phyloP scores from a whole-genome alignment of 495 filamentous ascomycete species.

The Lophiostoma macrostomum region DNA sequence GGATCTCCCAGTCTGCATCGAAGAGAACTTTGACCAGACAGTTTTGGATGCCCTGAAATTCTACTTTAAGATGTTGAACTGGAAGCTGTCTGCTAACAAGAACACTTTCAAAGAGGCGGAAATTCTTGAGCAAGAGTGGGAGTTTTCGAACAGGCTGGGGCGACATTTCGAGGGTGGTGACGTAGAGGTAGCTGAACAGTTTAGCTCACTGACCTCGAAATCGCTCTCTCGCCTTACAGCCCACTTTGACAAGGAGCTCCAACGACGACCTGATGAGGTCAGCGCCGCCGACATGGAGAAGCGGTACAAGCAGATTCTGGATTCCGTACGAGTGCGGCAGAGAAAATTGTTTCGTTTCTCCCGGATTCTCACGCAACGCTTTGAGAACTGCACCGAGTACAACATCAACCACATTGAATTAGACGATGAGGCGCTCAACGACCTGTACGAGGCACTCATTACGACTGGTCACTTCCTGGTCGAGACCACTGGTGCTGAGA shows the following conservation, averaged over 20 bases:
- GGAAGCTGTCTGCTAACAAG: conserved; percentile 95
- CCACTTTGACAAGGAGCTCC: conserved; percentile 88
- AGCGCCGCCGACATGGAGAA: conserved; percentile 82
- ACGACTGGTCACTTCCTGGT: conserved; percentile 84
- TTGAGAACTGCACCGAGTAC: conserved; percentile 95
- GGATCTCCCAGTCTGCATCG: conserved; percentile 93
- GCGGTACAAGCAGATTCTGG: conserved; percentile 88
- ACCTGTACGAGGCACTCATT: conserved; percentile 78
- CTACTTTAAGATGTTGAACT: conserved; percentile 95
- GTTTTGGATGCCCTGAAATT: conserved; percentile 93
- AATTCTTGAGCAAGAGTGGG: conserved; percentile 95
- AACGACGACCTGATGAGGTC: conserved; percentile 75
- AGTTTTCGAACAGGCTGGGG: conserved; percentile 89
- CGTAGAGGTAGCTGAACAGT: conserved; percentile 98
- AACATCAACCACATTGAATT: conserved; percentile 61
- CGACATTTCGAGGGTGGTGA: conserved; percentile 85
- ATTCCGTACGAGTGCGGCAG: conserved; percentile 93
- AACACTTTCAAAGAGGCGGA: conserved; percentile 99
- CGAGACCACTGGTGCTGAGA: conserved; percentile 60
- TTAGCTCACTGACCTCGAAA: conserved; percentile 87
- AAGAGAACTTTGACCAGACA: conserved; percentile 94
- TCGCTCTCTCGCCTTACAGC: conserved; percentile 80
- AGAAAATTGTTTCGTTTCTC: conserved; percentile 84
- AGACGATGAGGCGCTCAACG: conserved; percentile 59
- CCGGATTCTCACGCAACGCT: conserved; percentile 80